Evolutionary conservation across 371 early-diverging fungal genomes (phyloP), one percentile per base, ranked within the genome.

Genomic region (Apophysomyces ossiformis): DNA sequence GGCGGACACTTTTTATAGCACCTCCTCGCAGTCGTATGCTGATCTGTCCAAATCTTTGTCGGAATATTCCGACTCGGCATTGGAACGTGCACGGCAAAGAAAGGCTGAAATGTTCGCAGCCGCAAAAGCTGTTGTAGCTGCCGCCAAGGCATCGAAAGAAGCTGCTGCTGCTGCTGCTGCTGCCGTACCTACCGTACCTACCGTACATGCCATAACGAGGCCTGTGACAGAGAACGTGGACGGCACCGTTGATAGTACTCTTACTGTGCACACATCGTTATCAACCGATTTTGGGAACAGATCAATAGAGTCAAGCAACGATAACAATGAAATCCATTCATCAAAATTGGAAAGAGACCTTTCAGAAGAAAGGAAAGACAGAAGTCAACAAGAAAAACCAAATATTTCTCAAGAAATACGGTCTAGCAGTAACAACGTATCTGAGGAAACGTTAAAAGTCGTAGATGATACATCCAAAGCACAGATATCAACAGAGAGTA

Each of bases 101-200:
- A 69, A 69, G 60, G 69, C 69, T 18, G 69, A 69, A 45, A 69
- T 65, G 32, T 62, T 58, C 21, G 69, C 64, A 35, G 69, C 69
- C 15, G 56, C 64, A 8, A 61, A 44, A 2, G 60, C 76, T 62
- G 72, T 74, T 47, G 64, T 73, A 26, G 66, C 69, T 15, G 74
- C 61, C 7, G 71, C 71, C 36, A 64, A 63, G 45, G 68, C 67
- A 36, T 32, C 63, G n/a, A 70, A 60, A 37, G 43, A 35, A 38
- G 37, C 35, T 56, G 65, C 60, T 9, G 56, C 65, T 26, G 37
- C 59, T 12, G 18, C 63, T 9, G 32, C 36, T 37, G 41, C 43
- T 39, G 39, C 61, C 38, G 39, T 61, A 59, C 37, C 61, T 36
- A 38, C 57, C 13, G 9, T 36, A 46, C 58, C 47, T 4, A 1